phyloP scores from a whole-genome alignment of 2,329 filamentous ascomycete genomes.

The Mycosphaerella sp. region DNA sequence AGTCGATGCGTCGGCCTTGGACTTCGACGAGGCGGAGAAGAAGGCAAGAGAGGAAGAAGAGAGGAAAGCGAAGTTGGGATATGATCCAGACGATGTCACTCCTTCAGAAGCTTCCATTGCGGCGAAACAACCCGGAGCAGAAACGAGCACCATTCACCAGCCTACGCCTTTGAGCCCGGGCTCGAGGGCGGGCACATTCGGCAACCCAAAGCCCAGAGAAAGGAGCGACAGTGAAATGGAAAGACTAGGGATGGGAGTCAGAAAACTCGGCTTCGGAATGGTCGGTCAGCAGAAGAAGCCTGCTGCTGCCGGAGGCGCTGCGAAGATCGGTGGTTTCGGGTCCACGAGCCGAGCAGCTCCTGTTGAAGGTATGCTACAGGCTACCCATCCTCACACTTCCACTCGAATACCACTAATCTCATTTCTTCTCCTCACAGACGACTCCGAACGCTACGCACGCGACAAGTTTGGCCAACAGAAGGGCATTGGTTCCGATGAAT shows the following conservation, averaged over 20 bases:
- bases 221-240: constrained; percentile 71
- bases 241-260: constrained; percentile 81
- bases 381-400: background rate
- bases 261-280: constrained; percentile 81
- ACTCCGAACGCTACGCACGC: constrained; percentile 76
- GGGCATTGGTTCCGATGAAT: constrained; percentile 95
- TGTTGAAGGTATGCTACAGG: constrained; percentile 50
- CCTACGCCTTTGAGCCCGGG: constrained; percentile 66
- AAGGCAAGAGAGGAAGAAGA: constrained; percentile 97
- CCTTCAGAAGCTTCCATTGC: constrained; percentile 38
- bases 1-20: constrained; percentile 65
- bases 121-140: constrained; percentile 40
- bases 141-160: constrained; percentile 55
- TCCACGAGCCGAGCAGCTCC: constrained; percentile 56
- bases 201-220: constrained; percentile 40
- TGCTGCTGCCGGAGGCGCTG: constrained; percentile 43
- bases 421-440: constrained; percentile 41
- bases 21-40: constrained; percentile 96
- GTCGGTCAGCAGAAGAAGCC: constrained; percentile 51
- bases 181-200: constrained; percentile 55
- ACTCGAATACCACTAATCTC: background rate
- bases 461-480: constrained; percentile 88
- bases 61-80: constrained; percentile 88
- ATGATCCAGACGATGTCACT: constrained; percentile 73
- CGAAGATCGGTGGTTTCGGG: constrained; percentile 73